phyloP scores from a whole-genome alignment of 2,329 filamentous ascomycete genomes.

The Claviceps quebecensis region DNA sequence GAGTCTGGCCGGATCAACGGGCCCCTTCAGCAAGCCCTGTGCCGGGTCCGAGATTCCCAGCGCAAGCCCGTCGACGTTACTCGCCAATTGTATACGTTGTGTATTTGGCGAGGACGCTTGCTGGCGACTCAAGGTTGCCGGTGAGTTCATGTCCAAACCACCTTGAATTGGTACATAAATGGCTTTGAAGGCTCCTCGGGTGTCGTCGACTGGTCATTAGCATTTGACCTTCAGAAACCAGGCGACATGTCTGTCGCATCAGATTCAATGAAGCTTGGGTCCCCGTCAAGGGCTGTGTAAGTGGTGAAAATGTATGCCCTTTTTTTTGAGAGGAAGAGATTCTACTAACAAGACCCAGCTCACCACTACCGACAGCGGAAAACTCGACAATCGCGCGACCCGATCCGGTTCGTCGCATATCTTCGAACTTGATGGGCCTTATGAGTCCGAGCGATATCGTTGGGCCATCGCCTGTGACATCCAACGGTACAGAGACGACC shows the following conservation, averaged over 20 bases:
- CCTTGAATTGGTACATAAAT: constrained; percentile 10
- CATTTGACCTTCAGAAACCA: constrained; percentile 27
- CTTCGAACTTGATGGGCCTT: constrained; percentile 39
- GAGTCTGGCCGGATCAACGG: neutral
- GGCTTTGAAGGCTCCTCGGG: constrained; percentile 38
- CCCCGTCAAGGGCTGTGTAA: constrained; percentile 39
- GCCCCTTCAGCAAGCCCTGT: constrained; percentile 3
- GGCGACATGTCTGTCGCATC: constrained; percentile 40
- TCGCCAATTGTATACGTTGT: neutral
- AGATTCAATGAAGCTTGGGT: constrained; percentile 33
- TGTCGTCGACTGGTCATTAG: constrained; percentile 43
- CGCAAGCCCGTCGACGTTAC: neutral
- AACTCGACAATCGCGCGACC: constrained; percentile 39
- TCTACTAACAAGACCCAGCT: constrained; percentile 13
- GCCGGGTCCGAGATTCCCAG: constrained; percentile 10
- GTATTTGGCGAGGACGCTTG: neutral
- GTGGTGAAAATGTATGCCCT: constrained; percentile 10
- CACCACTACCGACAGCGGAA: constrained; percentile 19
- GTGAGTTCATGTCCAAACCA: neutral
- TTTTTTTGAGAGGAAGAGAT: constrained; percentile 2
- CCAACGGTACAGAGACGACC: constrained; percentile 68
- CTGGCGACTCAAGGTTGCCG: neutral
- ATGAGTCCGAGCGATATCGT: constrained; percentile 55
- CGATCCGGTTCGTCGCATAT: constrained; percentile 31
- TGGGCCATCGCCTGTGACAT: constrained; percentile 73